A percentile compares a stretch with the other conserved stretches of the same genome.
Conservation (phyloP, 208 protist genomes). For the Wallacemonas sp. region DNA sequence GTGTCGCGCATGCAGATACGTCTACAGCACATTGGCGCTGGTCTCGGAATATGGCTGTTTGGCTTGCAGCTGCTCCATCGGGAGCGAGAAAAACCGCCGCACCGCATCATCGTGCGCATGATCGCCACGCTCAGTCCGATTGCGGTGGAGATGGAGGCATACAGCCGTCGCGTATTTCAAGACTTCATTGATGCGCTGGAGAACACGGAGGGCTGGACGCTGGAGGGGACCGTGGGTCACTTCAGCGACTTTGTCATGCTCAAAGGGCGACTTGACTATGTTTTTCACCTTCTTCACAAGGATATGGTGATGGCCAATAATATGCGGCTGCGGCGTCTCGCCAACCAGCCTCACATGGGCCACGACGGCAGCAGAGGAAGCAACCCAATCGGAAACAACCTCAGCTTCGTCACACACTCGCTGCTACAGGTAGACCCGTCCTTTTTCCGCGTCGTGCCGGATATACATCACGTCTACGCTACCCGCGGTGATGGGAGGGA, state of each 20-base stretch:
- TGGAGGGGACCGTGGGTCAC: constrained; percentile 27
- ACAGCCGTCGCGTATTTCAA: constrained; percentile 49
- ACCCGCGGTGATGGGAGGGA: neutral
- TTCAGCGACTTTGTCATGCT: constrained; percentile 50
- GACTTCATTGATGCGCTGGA: constrained; percentile 57
- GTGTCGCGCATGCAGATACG: constrained; percentile 32
- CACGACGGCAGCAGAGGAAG: neutral
- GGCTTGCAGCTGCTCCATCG: constrained; percentile 50
- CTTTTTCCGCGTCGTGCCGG: constrained; percentile 20
- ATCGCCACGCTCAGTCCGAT: constrained; percentile 26
- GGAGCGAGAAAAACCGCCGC: constrained; percentile 20
- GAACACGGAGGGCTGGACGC: constrained; percentile 28
- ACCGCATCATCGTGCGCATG: constrained; percentile 33
- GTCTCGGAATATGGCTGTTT: constrained; percentile 49
- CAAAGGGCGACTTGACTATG: constrained; percentile 31
- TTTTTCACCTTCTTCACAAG: constrained; percentile 37
- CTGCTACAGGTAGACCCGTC: constrained; percentile 16
- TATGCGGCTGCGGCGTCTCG: constrained; percentile 9
- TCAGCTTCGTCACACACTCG: constrained; percentile 24
- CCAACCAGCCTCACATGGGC: neutral
- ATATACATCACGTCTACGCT: constrained; percentile 20
- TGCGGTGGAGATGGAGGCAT: constrained; percentile 28
- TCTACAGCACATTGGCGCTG: constrained; percentile 35
- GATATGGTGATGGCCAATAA: constrained; percentile 32
- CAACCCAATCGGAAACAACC: constrained; percentile 14